A percentile compares a stretch with the other conserved stretches of the same genome.
Evolutionary conservation across 208 protist genomes (phyloP).

Genomic region (Trichomonas gallinae): DNA sequence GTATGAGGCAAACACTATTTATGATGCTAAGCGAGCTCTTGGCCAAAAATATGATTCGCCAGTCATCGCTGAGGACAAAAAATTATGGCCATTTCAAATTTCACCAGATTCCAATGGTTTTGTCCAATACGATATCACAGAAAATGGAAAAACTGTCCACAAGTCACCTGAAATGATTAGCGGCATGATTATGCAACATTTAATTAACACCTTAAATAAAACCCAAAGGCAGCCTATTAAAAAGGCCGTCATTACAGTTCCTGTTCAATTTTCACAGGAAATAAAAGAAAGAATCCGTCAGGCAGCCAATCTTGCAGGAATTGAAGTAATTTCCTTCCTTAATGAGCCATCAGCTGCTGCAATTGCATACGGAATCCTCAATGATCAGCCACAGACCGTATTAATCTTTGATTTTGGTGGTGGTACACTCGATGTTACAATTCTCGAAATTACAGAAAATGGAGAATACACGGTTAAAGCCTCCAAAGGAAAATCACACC

Average conservation of each 20-base stretch:
- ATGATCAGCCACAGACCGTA: slow-evolving; percentile 40
- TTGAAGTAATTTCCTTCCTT: slow-evolving; percentile 55
- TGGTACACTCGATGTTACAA: not conserved
- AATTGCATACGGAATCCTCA: slow-evolving; percentile 51
- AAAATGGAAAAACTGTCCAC: slow-evolving; percentile 52
- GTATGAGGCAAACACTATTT: slow-evolving; percentile 70
- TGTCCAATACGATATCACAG: slow-evolving; percentile 55
- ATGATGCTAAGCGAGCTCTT: slow-evolving; percentile 74
- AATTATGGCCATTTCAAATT: slow-evolving; percentile 69
- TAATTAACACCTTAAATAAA: not conserved
- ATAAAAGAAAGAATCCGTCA: not conserved
- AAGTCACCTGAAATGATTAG: slow-evolving; percentile 71
- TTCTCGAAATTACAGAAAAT: not conserved
- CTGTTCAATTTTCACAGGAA: slow-evolving; percentile 56
- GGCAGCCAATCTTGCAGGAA: slow-evolving; percentile 26
- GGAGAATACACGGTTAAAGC: not conserved
- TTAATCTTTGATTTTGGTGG: not conserved
- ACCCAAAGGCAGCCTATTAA: not conserved
- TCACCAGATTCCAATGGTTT: slow-evolving; percentile 52
- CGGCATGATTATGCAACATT: slow-evolving; percentile 30
- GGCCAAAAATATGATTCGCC: slow-evolving; percentile 54
- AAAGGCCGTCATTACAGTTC: slow-evolving; percentile 77
- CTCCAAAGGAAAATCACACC: not conserved
- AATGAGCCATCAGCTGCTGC: slow-evolving; percentile 61
- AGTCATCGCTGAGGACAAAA: slow-evolving; percentile 53